Base-by-base conservation (phyloP, 495 filamentous ascomycete genomes). In the Astrothelium subdiscretum region DNA sequence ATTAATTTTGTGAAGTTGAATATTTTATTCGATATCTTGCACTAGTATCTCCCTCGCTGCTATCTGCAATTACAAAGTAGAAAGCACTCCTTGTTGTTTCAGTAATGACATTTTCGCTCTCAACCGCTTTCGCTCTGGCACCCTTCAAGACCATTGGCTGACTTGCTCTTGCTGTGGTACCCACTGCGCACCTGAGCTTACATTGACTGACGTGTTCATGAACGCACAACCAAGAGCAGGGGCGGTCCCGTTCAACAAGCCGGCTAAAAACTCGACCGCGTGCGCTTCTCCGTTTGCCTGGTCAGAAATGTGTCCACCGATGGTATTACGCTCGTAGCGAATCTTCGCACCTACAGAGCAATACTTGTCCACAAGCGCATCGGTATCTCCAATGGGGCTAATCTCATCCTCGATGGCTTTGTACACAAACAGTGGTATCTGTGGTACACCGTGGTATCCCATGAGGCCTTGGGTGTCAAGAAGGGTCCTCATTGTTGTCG, bases 401-500 rank as follows among this genome's bases (percentile, higher is more conserved):
- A 79, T 68, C 68, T 82, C 71, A 64, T 82, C 79, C 0, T 69
- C 32, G 22, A 79, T 71, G 10, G 78, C 78, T 64, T 83, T 81
- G 70, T 83, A 82, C 0, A 76, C 58, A 62, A 75, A 81, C n/a
- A 79, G 29, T 1, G 78, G 79, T 67, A 78, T 76, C 20, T 66
- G 61, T 1, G 80, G 81, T 0, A 71, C 62, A 0, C 77, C 77
- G 58, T 78, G 75, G 32, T 67, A 70, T 3, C 79, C 79, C 71
- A 78, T 74, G 8, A 67, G 63, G 31, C 70, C 68, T 57, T 79
- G 72, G 3, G 58, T 51, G 12, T 75, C 59, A n/a, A 76, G 4
- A 20, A 63, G 58, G 12, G 13, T 2, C 31, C 42, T 32, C 3
- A 69, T 48, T 5, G 65, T 57, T n/a, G 67, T 60, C 1, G 58